Base-by-base conservation (phyloP, 23 red algal species). In the Agarophyton chilense region DNA sequence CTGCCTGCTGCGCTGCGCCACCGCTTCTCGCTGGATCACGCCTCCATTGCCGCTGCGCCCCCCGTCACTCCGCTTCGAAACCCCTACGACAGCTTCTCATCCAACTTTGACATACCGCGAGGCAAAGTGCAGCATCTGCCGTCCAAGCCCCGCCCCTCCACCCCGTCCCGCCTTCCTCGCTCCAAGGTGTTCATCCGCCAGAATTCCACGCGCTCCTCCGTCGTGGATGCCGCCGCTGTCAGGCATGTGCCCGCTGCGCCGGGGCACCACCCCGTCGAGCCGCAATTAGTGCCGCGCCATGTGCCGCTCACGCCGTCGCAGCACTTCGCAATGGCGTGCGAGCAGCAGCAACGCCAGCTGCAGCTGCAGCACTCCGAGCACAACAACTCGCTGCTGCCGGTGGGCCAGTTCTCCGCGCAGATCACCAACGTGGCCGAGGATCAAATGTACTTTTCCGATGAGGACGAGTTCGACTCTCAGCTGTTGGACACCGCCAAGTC, bases 151-250 rank as follows among this genome's bases (percentile, higher is more conserved):
- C 85, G 85, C 58, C 85, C 85, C 14, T 31, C 50, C 22, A 89
- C 85, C 41, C 85, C 85, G 71, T 78, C 47, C 12, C 67, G 72
- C 28, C 54, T 89, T 7, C 85, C 85, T 12, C 63, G 85, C 39
- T 57, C 85, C 54, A 77, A 67, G 52, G 85, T 89, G 52, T 89
- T 89, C 40, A 89, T 89, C 6, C 46, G 53, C 14, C 85, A 56
- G 19, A 62, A 40, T 39, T 46, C 85, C 33, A 72, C 38, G 8
- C 67, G 72, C 25, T 44, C 67, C 2, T 67, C 67, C 47, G 67
- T 61, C n/a, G 68, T 74, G 21, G 53, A 73, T 44, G 36, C 53
- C 40, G 52, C 42, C 13, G 41, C 61, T 22, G 85, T 61, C 28
- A 68, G 61, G 29, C 64, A 86, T 36, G 22, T 70, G 11, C 50